Evolutionary conservation across 2,329 filamentous ascomycete species (phyloP), one percentile per base, ranked within the genome.

Genomic region (Phialocephala sp.): DNA sequence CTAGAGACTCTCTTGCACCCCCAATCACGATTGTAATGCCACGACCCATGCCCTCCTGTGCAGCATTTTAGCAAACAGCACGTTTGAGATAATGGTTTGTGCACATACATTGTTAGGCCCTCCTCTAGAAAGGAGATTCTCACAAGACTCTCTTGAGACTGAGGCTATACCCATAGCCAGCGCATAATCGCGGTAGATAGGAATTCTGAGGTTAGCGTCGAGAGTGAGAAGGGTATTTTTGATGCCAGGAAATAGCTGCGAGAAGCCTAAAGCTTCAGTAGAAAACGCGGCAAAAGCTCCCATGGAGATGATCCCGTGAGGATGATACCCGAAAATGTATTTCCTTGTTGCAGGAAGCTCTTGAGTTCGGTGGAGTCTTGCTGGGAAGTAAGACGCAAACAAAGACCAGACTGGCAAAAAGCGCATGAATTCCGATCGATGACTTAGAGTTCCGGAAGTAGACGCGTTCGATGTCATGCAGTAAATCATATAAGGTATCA

Each of bases 251-350:
- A 97, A 99, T 67, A 97, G 87, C 63, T 91, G 87, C 0, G 87
- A 85, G 77, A 97, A 98, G 0, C 93, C 93, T 0, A 97, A 84
- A 0, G 93, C 93, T 73, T 97, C 94, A 0, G 94, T 98, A 4
- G 85, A 91, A 75, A 98, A 98, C 5, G 94, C 91, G 5, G 89
- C 92, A 80, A 94, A 97, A 0, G 94, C 94, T n/a, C 94, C 95
- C 73, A 97, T 93, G 5, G 91, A 95, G 74, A 99, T 97, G 78
- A 99, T 98, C 27, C 95, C 94, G 76, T 99, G 95, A 0, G 95
- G 95, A 74, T 98, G 95, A 78, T 98, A 98, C 54, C 94, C 94
- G 73, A 99, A 93, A 69, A 99, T 93, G 80, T 98, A 99, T 79
- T 97, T 97, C 68, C 93, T 85, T 1, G 90, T 93, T 0, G 93